Conservation (phyloP, 2,329 filamentous ascomycete genomes). For the Trichoderma atrobrunneum region DNA sequence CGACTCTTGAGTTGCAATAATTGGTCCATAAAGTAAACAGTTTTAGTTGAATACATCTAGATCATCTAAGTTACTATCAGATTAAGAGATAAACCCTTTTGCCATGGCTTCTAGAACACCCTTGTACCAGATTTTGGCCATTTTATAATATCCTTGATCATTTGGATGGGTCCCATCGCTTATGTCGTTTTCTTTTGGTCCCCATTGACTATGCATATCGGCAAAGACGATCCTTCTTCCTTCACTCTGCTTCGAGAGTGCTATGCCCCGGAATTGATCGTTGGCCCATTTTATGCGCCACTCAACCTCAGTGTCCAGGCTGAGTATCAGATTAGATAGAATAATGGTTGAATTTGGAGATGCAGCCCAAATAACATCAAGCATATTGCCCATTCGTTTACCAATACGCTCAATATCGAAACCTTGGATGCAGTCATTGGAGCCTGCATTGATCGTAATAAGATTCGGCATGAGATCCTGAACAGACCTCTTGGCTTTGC, state of each 20-base stretch:
- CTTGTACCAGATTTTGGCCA: conserved; percentile 39
- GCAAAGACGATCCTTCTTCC: background rate
- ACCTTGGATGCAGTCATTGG: conserved; percentile 42
- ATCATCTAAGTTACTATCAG: background rate
- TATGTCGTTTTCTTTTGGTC: conserved; percentile 30
- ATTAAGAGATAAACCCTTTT: background rate
- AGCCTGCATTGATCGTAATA: conserved; percentile 42
- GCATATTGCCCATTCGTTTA: conserved; percentile 31
- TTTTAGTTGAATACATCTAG: background rate
- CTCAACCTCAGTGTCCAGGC: background rate
- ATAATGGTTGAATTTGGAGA: background rate
- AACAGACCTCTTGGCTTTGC: conserved; percentile 34
- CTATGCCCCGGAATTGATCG: background rate
- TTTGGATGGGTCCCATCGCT: conserved; percentile 40
- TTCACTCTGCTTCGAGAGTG: background rate
- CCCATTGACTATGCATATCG: conserved; percentile 21
- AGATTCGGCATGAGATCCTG: conserved; percentile 38
- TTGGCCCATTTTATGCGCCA: background rate
- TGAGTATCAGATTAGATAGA: background rate
- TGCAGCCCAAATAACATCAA: background rate
- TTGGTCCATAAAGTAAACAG: background rate
- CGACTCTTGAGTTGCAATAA: background rate
- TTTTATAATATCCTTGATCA: conserved; percentile 40
- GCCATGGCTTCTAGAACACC: conserved; percentile 23
- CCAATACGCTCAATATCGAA: conserved; percentile 31